These are phyloP conservation scores for Hyphopichia fennica DNA, from an alignment of 1,139 yeast genomes.

Conservation along the genomic window DNA sequence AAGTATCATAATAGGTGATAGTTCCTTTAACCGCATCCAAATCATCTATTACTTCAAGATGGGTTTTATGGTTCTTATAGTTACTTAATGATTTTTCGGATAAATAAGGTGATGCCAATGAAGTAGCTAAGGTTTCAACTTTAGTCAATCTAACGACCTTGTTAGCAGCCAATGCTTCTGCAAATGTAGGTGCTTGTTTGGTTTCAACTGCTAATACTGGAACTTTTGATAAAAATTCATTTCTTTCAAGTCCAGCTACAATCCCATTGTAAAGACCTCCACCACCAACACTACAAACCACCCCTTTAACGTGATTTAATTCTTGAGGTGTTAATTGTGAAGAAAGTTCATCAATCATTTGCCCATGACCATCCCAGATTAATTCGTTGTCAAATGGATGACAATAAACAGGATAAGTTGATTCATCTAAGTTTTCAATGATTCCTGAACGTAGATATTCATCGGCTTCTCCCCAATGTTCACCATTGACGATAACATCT, in stretches of 20 bases:
- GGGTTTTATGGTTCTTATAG: conserved; percentile 38
- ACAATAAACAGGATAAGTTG: conserved; percentile 52
- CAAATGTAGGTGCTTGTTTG: conserved; percentile 57
- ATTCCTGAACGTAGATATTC: conserved; percentile 39
- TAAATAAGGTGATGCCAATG: conserved; percentile 60
- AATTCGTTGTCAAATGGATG: conserved; percentile 68
- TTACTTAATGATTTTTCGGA: conserved; percentile 47
- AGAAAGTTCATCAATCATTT: conserved; percentile 58
- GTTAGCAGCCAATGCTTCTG: conserved; percentile 47
- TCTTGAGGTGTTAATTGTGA: conserved; percentile 33
- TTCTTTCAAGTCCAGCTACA: conserved; percentile 50
- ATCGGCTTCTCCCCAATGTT: conserved; percentile 70
- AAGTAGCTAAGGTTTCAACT: conserved; percentile 57
- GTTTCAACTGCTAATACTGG: conserved; percentile 62
- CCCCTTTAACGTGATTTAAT: conserved; percentile 46
- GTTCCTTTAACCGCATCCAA: conserved; percentile 54
- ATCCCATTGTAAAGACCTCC: conserved; percentile 73
- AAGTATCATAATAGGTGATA: conserved; percentile 48
- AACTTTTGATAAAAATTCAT: conserved; percentile 31
- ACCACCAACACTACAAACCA: conserved; percentile 72
- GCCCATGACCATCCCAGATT: conserved; percentile 70
- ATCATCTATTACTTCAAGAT: conserved; percentile 52
- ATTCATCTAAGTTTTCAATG: conserved; percentile 26
- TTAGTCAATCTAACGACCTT: conserved; percentile 42
- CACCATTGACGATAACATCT: conserved; percentile 52